Conservation (phyloP, 2,329 filamentous ascomycete species). For the Cytospora piceae region DNA sequence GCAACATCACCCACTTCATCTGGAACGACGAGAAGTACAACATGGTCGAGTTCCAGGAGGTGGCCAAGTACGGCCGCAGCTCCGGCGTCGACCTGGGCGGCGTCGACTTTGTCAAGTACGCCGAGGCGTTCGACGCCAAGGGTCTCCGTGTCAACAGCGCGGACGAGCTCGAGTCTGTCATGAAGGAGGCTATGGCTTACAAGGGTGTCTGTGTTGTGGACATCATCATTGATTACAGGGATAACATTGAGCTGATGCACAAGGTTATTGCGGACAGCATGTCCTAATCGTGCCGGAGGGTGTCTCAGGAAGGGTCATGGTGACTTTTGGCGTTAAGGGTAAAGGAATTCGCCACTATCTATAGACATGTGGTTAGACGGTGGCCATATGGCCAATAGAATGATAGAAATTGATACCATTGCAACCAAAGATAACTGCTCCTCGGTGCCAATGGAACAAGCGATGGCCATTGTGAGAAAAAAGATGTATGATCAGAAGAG, state of each 20-base stretch:
- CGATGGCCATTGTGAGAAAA: too few species aligned
- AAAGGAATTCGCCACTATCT: neutral
- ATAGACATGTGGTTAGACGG: neutral
- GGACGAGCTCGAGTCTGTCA: slow-evolving; percentile 46
- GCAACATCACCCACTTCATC: slow-evolving; percentile 54
- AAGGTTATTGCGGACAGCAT: slow-evolving; percentile 41
- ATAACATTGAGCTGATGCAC: slow-evolving; percentile 45
- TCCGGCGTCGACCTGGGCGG: slow-evolving; percentile 49
- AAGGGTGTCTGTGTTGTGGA: slow-evolving; percentile 51
- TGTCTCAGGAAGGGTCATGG: neutral
- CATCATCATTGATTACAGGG: slow-evolving; percentile 50
- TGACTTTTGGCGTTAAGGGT: neutral
- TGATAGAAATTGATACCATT: neutral
- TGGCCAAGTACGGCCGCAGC: slow-evolving; percentile 51
- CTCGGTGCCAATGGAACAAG: too few species aligned
- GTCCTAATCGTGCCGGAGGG: slow-evolving; percentile 19
- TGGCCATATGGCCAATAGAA: neutral
- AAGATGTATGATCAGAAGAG: too few species aligned
- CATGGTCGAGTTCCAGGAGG: slow-evolving; percentile 57
- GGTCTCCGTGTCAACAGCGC: slow-evolving; percentile 46
- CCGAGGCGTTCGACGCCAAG: slow-evolving; percentile 50
- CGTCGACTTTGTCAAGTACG: slow-evolving; percentile 52
- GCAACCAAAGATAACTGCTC: too few species aligned
- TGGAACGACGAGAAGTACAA: slow-evolving; percentile 55
- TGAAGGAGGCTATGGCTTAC: slow-evolving; percentile 47